Base-by-base conservation (phyloP, 345 rosid species). In the Populus pruinosa region DNA sequence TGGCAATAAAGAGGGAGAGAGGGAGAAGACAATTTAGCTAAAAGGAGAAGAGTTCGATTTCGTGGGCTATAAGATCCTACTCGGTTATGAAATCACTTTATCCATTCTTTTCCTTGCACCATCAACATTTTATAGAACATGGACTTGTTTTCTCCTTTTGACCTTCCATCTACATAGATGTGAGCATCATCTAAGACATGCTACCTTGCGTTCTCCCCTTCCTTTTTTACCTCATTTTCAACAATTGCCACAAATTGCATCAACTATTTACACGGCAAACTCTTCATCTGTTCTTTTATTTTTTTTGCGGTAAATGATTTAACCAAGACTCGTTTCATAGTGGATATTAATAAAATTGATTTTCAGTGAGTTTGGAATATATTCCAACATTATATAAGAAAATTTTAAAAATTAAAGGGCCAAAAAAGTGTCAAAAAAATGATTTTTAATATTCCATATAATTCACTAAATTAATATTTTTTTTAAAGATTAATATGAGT, bases 91-190 rank as follows among this genome's bases (percentile, higher is more conserved):
- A 66, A 66, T 66, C 69, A 66, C 27, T 67, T 33, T 38, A 38
- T 8, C 38, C 49, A 67, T 67, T 35, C 36, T 38, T 67, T 67
- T 59, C 29, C 63, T n/a, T 59, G 71, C 71, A 67, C 44, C 71
- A 38, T 20, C 71, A 38, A 17, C 44, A 18, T 67, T 67, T 17
- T 31, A 20, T 18, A 29, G 38, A 36, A 17, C 63, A 59, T n/a
- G 29, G 44, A 67, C 23, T 31, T 31, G 39, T 36, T 20, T 71
- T 16, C 36, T n/a, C 25, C 27, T 71, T 47, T 71, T 71, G 74
- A 71, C 74, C 74, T 71, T 71, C 31, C 74, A 71, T 49, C 74
- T 50, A 50, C 74, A 71, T 71, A 5, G 74, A 50, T 68, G 50
- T 39, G 71, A 68, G 47, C 27, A 44, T 13, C 38, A 50, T 0